Evolutionary conservation across 73 alveolate genomes (phyloP), one percentile per base, ranked within the genome.

Genomic region (Paramecium sonneborni): DNA sequence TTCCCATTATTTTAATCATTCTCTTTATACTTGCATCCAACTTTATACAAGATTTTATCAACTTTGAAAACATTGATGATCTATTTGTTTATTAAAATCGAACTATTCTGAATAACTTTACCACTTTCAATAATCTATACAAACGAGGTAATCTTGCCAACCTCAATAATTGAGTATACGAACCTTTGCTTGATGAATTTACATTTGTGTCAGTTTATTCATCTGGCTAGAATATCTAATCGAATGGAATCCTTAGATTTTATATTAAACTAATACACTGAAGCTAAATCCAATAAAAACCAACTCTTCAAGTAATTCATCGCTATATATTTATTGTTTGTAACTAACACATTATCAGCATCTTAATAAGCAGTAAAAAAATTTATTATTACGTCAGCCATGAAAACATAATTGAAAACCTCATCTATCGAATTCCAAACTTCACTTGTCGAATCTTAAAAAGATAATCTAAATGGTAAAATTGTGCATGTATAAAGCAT

Each of bases 341-440:
- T 76, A 34, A 88, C 96, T 24, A 93, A 38, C 15, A 88, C 92
- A 38, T 70, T 89, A 44, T 93, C 95, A 20, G 76, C 69, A 76
- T 89, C 93, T 20, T 90, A 92, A 43, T 90, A 93, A 1, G 96
- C 96, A 39, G 95, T 88, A 26, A 93, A 39, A 70, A 91, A 92
- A 85, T 91, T 93, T 1, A 93, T 57, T 1, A 76, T 28, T 6
- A 93, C 26, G 38, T 93, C 96, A 2, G 85, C 86, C 41, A 92
- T 44, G 35, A 93, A 93, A 35, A 92, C 41, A 37, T 84, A 93
- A 84, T 93, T 93, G 21, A 93, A 69, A 0, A 85, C 85, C 20
- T 26, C 35, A 32, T 85, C 92, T 7, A 24, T 12, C 11, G 23
- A 34, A 11, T 91, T 74, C 57, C 86, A 76, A 21, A 8, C 34